Percentiles rank a stretch among this genome's conserved stretches.
Conservation (phyloP, 768 basidiomycete species). For the Agaricus subrufescens region DNA sequence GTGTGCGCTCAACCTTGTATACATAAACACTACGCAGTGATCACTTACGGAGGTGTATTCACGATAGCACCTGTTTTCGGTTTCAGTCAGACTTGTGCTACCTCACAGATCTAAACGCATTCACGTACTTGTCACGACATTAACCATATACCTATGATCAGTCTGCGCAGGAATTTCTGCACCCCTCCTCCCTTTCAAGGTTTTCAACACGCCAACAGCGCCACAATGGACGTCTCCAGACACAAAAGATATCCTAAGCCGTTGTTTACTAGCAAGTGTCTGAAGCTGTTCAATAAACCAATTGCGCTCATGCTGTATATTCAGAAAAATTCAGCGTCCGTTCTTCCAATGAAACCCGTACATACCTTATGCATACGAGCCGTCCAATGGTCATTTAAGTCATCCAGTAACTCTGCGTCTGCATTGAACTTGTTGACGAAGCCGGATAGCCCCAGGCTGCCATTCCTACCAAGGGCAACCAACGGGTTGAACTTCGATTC, state of each 20-base stretch:
- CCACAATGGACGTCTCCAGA: constrained; percentile 95
- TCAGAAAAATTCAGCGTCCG: too few species aligned
- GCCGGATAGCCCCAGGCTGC: constrained; percentile 63
- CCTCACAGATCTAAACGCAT: neutral
- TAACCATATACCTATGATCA: constrained; percentile 90
- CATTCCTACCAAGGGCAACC: constrained; percentile 64
- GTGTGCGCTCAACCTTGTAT: constrained; percentile 10
- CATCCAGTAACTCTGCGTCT: constrained; percentile 92
- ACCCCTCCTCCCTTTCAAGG: constrained; percentile 47
- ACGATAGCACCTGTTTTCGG: constrained; percentile 74
- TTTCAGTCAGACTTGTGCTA: neutral
- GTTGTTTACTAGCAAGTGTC: constrained; percentile 54
- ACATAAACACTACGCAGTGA: neutral
- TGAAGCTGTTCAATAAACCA: constrained; percentile 81
- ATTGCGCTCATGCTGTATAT: constrained; percentile 78
- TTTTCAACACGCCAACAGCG: constrained; percentile 76
- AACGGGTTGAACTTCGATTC: constrained; percentile 85
- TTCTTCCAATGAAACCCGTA: neutral
- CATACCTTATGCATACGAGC: constrained; percentile 69
- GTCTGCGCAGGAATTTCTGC: constrained; percentile 42
- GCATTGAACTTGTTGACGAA: constrained; percentile 89
- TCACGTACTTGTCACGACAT: constrained; percentile 70
- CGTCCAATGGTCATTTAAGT: constrained; percentile 95
- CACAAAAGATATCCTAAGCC: constrained; percentile 76
- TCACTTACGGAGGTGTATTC: constrained; percentile 79